A percentile compares a stretch with the other conserved stretches of the same genome.
phyloP scores from a whole-genome alignment of 345 rosid species.

The Corchorus olitorius region DNA sequence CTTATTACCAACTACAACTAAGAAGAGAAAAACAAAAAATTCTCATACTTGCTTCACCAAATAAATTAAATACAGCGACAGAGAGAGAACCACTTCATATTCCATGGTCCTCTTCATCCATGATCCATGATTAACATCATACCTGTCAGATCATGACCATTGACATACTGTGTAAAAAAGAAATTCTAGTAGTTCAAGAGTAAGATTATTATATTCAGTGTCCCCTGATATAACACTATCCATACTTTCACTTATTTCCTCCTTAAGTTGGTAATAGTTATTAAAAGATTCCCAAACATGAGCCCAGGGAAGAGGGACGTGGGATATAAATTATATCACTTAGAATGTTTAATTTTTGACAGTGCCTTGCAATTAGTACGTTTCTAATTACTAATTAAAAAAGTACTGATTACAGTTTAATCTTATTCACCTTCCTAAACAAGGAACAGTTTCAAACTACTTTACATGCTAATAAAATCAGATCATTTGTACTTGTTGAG shows the following conservation, averaged over 20 bases:
- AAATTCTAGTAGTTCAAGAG: not conserved
- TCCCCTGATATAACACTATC: not conserved
- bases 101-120: not conserved
- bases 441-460: conserved; percentile 1
- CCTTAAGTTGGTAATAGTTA: not conserved
- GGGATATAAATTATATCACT: not conserved
- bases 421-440: conserved; percentile 14
- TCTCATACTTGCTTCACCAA: conserved; percentile 4
- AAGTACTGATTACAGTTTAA: not conserved
- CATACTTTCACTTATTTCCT: not conserved
- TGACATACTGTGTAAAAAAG: not conserved
- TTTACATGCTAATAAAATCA: not conserved
- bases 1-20: not conserved
- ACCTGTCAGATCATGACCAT: not conserved
- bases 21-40: not conserved
- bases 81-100: not conserved
- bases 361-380: not conserved
- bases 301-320: not conserved
- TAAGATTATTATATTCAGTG: not conserved
- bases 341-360: not conserved
- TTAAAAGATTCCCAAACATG: not conserved
- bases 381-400: not conserved
- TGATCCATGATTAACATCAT: too few species aligned
- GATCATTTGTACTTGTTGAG: not conserved
- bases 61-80: not conserved